Conservation (phyloP, 1,139 yeast species). For the Nakaseomyces uthaithaninus region DNA sequence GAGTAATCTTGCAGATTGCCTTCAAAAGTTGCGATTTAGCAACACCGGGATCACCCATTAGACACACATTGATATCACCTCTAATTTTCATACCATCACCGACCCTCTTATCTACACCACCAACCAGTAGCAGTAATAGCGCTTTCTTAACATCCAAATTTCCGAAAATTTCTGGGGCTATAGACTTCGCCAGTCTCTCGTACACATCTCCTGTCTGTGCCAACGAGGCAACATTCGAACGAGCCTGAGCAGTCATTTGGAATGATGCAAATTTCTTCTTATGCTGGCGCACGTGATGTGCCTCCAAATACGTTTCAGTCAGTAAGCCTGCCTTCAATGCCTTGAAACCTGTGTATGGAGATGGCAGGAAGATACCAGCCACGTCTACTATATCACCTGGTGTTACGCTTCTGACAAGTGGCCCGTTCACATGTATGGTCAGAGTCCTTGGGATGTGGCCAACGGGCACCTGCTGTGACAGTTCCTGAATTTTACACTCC, state of each 20-base stretch:
- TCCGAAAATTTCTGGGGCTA: slow-evolving; percentile 97
- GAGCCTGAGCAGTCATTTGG: slow-evolving; percentile 50
- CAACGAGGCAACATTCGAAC: slow-evolving; percentile 47
- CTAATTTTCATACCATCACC: slow-evolving; percentile 97
- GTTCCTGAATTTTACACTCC: slow-evolving; percentile 89
- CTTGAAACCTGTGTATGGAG: slow-evolving; percentile 91
- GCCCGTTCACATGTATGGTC: slow-evolving; percentile 81
- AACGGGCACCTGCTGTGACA: slow-evolving; percentile 93
- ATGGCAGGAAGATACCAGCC: slow-evolving; percentile 85
- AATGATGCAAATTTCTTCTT: slow-evolving; percentile 76
- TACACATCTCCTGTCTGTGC: slow-evolving; percentile 61
- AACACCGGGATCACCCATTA: slow-evolving; percentile 99
- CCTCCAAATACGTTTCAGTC: slow-evolving; percentile 89
- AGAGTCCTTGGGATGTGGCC: slow-evolving; percentile 93
- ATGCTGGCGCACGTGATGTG: slow-evolving; percentile 78
- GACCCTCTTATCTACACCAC: slow-evolving; percentile 90
- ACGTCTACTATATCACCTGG: slow-evolving; percentile 96
- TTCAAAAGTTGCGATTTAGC: slow-evolving; percentile 95
- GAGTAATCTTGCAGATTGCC: slow-evolving; percentile 87
- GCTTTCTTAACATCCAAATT: slow-evolving; percentile 92
- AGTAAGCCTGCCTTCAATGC: slow-evolving; percentile 87
- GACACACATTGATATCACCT: slow-evolving; percentile 92
- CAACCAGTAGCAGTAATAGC: slow-evolving; percentile 70
- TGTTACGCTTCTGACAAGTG: slow-evolving; percentile 72
- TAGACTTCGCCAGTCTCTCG: slow-evolving; percentile 72